A percentile compares a stretch with the other conserved stretches of the same genome.
These are phyloP conservation scores for Marsdenia floribunda DNA, from an alignment of 257 asterid genomes.

Conservation along the genomic window DNA sequence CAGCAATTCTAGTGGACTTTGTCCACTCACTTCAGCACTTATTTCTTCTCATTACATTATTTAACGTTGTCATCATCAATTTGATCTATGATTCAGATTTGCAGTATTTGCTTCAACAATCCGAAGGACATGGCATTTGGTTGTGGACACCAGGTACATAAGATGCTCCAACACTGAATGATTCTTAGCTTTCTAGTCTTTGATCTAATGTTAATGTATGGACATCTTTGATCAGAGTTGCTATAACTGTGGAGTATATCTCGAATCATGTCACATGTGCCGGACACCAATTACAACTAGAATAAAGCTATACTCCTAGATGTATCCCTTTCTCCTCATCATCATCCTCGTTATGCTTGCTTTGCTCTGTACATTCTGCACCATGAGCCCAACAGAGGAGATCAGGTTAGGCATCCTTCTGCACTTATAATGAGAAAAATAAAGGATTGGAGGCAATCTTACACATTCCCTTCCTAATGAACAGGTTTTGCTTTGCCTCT, in stretches of 20 bases:
- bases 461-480: background rate
- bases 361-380: background rate
- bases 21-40: background rate
- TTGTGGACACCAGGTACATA: conserved; percentile 60
- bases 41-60: background rate
- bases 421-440: background rate
- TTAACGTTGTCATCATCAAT: background rate
- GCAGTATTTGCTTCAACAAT: conserved; percentile 43
- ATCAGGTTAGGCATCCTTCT: background rate
- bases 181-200: background rate
- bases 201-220: background rate
- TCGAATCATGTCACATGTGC: conserved; percentile 50
- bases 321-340: conserved; percentile 1
- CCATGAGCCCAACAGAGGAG: background rate
- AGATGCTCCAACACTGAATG: background rate
- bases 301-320: conserved; percentile 44
- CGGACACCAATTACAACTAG: conserved; percentile 42
- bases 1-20: background rate
- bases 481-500: background rate
- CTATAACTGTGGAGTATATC: conserved; percentile 50
- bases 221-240: conserved; percentile 39
- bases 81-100: conserved; percentile 27
- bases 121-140: conserved; percentile 57
- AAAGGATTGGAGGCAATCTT: background rate
- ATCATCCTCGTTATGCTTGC: background rate